Base-by-base conservation (phyloP, 2,329 filamentous ascomycete species). In the Neurospora sp. region DNA sequence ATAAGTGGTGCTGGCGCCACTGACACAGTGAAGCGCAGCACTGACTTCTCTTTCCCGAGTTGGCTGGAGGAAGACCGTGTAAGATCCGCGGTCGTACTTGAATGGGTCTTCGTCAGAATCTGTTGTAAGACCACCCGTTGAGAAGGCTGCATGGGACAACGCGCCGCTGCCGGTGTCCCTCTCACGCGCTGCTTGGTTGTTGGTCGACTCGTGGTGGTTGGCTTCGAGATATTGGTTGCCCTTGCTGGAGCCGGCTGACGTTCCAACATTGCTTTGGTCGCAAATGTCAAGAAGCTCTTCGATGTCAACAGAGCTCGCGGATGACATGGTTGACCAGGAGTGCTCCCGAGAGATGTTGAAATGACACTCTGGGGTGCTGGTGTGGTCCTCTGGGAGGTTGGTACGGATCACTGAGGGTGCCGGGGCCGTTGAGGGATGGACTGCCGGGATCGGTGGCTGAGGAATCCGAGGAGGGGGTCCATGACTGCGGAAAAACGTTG, bases 11-110 rank as follows among this genome's bases (percentile, higher is more conserved):
- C 73, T 76, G 12, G 74, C 28, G 8, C 72, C 71, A 38, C 78
- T 77, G 28, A 78, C 71, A 23, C 75, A 76, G 37, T 77, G 78
- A 23, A 84, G 78, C 8, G 78, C 80, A 33, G 74, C 78, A 69
- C 81, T 84, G 15, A 84, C 78, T 11, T 85, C 81, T 69, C 80
- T 77, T 71, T 85, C 83, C 69, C 78, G 79, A 1, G 78, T 76
- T 4, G 79, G 75, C 8, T 79, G 76, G 8, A 83, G 73, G 46
- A 82, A 81, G 10, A 77, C 70, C 15, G 77, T 78, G 71, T 83
- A 83, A 1, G 76, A 71, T 8, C 78, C 77, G 40, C 76, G 77
- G 72, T 85, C 83, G 71, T 84, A 85, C 66, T 78, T 78, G 75
- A 85, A 86, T 0, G 81, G 83, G 52, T 85, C 82, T 0, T 78